phyloP scores from a whole-genome alignment of 148 eudicot genomes.

The Chenopodium formosanum region DNA sequence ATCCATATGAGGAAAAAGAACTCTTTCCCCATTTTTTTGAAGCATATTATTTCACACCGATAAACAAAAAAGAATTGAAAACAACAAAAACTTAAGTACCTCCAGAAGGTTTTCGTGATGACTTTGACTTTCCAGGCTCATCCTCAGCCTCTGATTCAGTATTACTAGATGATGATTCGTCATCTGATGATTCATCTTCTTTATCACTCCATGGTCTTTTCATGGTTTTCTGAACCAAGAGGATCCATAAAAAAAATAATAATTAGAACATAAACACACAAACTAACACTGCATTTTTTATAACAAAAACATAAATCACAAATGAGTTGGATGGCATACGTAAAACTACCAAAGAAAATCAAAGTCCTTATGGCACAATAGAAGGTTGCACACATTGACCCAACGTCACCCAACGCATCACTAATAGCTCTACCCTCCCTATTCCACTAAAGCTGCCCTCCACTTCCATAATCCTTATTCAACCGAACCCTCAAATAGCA shows the following conservation, averaged over 20 bases:
- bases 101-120: slow-evolving; percentile 27
- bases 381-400: not conserved
- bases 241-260: not conserved
- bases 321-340: not conserved
- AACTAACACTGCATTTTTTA: not conserved
- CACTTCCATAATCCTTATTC: not conserved
- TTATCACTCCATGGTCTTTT: slow-evolving; percentile 38
- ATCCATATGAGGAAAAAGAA: not conserved
- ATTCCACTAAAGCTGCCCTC: not conserved
- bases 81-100: slow-evolving; percentile 20
- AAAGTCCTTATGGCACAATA: not conserved
- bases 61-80: not conserved
- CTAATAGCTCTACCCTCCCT: not conserved
- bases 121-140: slow-evolving; percentile 26
- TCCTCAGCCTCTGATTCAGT: slow-evolving; percentile 36
- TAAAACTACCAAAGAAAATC: not conserved
- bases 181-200: slow-evolving; percentile 25
- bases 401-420: not conserved
- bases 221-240: slow-evolving; percentile 22
- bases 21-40: not conserved
- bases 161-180: slow-evolving; percentile 33
- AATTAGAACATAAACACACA: slow-evolving; percentile 5
- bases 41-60: not conserved
- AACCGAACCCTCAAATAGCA: not conserved
- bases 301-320: not conserved